Base-by-base conservation (phyloP, 2,329 filamentous ascomycete genomes). In the Fusarium sp. region DNA sequence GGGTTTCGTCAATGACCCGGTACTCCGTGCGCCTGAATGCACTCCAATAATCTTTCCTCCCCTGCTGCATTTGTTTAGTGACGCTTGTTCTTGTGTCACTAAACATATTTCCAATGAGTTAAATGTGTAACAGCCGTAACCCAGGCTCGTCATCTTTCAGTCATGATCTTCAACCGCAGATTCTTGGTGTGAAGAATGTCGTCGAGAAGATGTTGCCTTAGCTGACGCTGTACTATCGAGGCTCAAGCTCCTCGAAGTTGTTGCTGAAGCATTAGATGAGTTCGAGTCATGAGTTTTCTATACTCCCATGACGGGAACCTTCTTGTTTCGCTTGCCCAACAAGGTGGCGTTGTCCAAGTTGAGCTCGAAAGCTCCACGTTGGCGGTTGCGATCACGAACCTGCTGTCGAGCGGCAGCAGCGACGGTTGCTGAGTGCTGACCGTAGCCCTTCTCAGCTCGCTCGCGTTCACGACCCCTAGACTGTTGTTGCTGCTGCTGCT, bases 311-410 rank as follows among this genome's bases (percentile, higher is more conserved):
- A 84, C 81, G 25, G 84, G 79, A 45, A 86, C 79, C 74, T 89
- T 88, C 73, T 86, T 84, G 23, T 83, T 84, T 62, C 89, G 82
- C 73, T 94, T 89, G 31, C 94, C 94, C 7, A 99, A 84, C 53
- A 99, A 81, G 3, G 94, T 98, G 2, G 96, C 93, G 58, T 96
- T 96, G 70, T 97, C 93, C 39, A 99, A 83, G 76, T 90, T 98
- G 48, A 99, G 86, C 80, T 99, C 96, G 72, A 99, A 99, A 0
- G 92, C 90, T 31, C 93, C 94, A 79, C 91, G 92, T 72, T 92
- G 89, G 67, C 85, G 86, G 60, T 89, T 86, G 31, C 88, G 84
- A 45, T 90, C 89, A 42, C 85, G 82, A 7, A 96, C 93, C 76
- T 93, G 93, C 75, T 93, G 90, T 74, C 91, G 91, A 6, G 93